Base-by-base conservation (phyloP, 441 rosid genomes). In the Aquilaria agallochum region DNA sequence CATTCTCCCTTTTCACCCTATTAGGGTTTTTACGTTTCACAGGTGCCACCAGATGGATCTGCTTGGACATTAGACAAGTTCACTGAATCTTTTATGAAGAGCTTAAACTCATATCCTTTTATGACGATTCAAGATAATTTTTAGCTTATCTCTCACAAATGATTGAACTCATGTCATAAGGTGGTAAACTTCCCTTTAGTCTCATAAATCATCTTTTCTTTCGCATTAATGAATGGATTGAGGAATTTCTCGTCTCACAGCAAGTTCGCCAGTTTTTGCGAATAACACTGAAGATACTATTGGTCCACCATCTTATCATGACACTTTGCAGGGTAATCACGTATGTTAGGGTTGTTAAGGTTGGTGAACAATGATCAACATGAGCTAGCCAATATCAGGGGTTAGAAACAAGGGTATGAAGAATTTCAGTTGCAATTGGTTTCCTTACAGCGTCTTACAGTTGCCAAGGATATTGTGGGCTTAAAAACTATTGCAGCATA, bases 401-500 rank as follows among this genome's bases (percentile, higher is more conserved):
- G 27, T 20, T 20, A 20, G 27, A 20, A 20, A 20, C 27, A 20
- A 20, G 27, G 27, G 27, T 20, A 36, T 36, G 5, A 36, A 36
- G 6, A 3, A 8, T 36, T 36, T 36, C 31, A 33, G 9, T 59
- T 61, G 60, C 31, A 30, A 60, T 69, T 72, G 70, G 55, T 68
- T 68, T 83, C 87, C 96, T 89, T 92, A 87, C 55, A 51, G 72
- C n/a, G 30, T 40, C 45, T 64, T 69, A 92, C 92, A 69, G 78
- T 78, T 70, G 83, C 83, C 60, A 56, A 68, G 69, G 68, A 85
- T 71, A 76, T 92, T 67, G 76, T 80, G 80, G 89, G 91, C 67
- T 74, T 95, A 56, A 95, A 92, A 80, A 88, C 91, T 63, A 77
- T 92, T 58, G 99, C 95, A 72, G 99, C 99, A 49, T 95, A 92